Conservation (phyloP, 345 rosid species). For the Erucastrum elatum region DNA sequence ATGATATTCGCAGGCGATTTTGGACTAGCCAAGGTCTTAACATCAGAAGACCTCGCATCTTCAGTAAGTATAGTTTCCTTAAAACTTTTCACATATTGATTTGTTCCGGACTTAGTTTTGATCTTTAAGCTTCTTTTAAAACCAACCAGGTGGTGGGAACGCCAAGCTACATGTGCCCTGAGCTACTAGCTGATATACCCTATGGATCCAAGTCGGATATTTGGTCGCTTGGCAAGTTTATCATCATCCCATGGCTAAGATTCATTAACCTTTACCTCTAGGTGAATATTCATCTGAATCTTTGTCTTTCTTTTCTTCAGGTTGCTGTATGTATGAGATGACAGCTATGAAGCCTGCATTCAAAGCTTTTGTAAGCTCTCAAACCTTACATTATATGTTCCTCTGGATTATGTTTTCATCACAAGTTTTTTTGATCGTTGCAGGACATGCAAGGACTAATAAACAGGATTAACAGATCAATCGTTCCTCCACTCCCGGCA, state of each 20-base stretch:
- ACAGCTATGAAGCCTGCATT: constrained; percentile 91
- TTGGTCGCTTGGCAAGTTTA: constrained; percentile 87
- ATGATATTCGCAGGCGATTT: constrained; percentile 73
- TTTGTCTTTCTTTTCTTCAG: constrained; percentile 46
- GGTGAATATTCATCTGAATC: constrained; percentile 34
- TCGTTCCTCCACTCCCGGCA: constrained; percentile 94
- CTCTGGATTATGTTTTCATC: constrained; percentile 10
- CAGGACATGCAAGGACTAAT: constrained; percentile 99
- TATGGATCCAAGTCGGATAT: constrained; percentile 97
- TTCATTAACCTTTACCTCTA: not conserved
- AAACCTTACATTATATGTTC: constrained; percentile 2
- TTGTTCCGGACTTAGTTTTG: constrained; percentile 13
- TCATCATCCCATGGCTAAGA: constrained; percentile 1
- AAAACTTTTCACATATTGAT: not conserved
- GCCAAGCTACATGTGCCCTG: constrained; percentile 99
- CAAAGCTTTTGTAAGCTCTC: constrained; percentile 89
- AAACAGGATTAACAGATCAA: constrained; percentile 94
- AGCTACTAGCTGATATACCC: constrained; percentile 99
- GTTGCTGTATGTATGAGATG: constrained; percentile 99
- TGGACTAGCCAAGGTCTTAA: constrained; percentile 96
- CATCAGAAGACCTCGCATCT: constrained; percentile 95
- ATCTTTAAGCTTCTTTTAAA: not conserved
- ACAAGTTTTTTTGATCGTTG: constrained; percentile 26
- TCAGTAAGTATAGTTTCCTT: constrained; percentile 59
- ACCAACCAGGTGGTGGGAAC: constrained; percentile 90